phyloP scores from a whole-genome alignment of 2,329 filamentous ascomycete species.

The Neopestalotiopsis clavispora region DNA sequence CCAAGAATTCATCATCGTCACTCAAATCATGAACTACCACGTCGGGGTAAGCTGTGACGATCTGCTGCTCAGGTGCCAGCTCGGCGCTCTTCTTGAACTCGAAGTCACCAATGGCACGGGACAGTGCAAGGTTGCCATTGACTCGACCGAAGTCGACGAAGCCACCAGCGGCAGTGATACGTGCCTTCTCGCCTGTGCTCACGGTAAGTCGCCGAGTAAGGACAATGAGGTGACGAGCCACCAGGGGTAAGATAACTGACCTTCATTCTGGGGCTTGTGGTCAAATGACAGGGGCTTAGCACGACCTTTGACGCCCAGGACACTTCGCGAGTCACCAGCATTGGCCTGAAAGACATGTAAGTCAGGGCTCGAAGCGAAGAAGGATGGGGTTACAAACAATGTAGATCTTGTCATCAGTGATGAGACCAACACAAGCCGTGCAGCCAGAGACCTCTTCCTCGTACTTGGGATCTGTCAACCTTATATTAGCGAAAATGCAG shows the following conservation, averaged over 20 bases:
- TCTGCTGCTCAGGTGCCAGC: conserved; percentile 96
- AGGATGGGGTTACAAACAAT: conserved; percentile 69
- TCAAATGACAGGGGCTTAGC: conserved; percentile 99
- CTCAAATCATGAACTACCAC: conserved; percentile 89
- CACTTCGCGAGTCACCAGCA: conserved; percentile 92
- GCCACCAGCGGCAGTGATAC: conserved; percentile 93
- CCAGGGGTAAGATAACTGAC: conserved; percentile 49
- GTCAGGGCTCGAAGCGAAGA: conserved; percentile 18
- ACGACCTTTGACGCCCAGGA: conserved; percentile 93
- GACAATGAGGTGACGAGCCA: neutral
- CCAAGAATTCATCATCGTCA: conserved; percentile 93
- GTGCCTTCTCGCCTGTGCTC: conserved; percentile 83
- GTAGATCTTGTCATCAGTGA: conserved; percentile 91
- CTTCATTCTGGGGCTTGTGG: conserved; percentile 98
- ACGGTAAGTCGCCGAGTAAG: neutral
- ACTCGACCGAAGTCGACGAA: conserved; percentile 99
- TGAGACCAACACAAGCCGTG: conserved; percentile 89
- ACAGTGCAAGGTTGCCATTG: conserved; percentile 96
- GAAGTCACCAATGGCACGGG: conserved; percentile 97
- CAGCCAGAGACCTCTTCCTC: conserved; percentile 98
- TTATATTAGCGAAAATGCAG: neutral
- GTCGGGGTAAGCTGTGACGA: conserved; percentile 95
- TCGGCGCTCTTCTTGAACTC: conserved; percentile 99
- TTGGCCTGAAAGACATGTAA: conserved; percentile 71
- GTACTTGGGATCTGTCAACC: conserved; percentile 81